Conservation (phyloP, 1,284 basidiomycete genomes). For the Moesziomyces antarcticus region DNA sequence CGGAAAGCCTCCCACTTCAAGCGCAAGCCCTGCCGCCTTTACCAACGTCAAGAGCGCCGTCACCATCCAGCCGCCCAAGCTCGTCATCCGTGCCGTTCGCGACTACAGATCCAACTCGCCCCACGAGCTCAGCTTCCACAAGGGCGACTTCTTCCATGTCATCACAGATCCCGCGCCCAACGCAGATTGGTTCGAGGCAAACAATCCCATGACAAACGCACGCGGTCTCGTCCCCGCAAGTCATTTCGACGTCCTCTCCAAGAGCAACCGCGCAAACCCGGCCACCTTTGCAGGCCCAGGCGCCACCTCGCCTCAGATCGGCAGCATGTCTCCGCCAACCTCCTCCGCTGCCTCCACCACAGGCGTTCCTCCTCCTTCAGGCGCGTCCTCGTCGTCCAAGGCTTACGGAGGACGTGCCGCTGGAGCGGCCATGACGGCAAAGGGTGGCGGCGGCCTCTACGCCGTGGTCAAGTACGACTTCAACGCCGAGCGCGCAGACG, state of each 20-base stretch:
- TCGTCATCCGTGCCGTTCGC: conserved; percentile 88
- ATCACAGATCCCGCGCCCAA: conserved; percentile 74
- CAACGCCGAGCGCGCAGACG: conserved; percentile 90
- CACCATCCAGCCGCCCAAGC: conserved; percentile 79
- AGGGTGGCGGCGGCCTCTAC: conserved; percentile 72
- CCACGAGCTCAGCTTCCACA: conserved; percentile 87
- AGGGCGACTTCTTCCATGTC: conserved; percentile 98
- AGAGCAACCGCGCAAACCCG: conserved; percentile 40
- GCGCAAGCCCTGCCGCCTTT: conserved; percentile 27
- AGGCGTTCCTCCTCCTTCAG: conserved; percentile 4
- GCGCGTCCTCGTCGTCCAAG: conserved; percentile 13
- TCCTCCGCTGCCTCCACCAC: background rate
- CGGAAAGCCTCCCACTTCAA: conserved; percentile 37
- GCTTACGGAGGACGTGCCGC: conserved; percentile 43
- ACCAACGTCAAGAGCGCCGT: conserved; percentile 53
- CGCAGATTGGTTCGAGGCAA: conserved; percentile 69
- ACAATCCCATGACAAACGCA: conserved; percentile 85
- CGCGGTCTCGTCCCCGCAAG: conserved; percentile 92
- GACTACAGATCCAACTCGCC: conserved; percentile 79
- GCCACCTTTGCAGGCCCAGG: conserved; percentile 32
- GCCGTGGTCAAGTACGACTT: conserved; percentile 97
- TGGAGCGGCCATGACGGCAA: conserved; percentile 46
- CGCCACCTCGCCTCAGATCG: conserved; percentile 35
- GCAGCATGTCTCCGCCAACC: conserved; percentile 35
- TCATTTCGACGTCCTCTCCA: conserved; percentile 73